phyloP scores from a whole-genome alignment of 139 green algal species.

The Nannochloris sp. region DNA sequence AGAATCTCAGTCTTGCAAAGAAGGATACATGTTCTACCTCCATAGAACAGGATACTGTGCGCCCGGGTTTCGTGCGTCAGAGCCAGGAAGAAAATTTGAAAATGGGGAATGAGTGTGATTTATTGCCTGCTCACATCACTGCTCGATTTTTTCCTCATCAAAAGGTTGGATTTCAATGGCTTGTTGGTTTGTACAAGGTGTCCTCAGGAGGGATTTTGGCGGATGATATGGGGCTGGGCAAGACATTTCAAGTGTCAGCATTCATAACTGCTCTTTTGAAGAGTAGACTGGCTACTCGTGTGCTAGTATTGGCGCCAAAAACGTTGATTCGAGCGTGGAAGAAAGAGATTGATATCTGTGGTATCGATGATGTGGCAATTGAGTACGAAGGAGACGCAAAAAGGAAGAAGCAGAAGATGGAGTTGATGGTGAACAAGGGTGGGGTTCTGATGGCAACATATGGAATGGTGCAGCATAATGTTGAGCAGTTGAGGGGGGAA shows the following conservation, averaged over 20 bases:
- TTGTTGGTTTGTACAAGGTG: constrained; percentile 46
- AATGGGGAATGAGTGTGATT: too few species aligned
- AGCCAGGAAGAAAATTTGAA: too few species aligned
- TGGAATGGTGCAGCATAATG: constrained; percentile 73
- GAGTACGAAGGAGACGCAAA: constrained; percentile 26
- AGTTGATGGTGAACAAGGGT: constrained; percentile 14
- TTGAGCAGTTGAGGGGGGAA: constrained; percentile 28
- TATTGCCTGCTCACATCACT: constrained; percentile 16
- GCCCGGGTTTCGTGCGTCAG: too few species aligned
- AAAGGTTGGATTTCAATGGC: constrained; percentile 69
- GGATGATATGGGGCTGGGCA: constrained; percentile 60
- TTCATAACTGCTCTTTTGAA: constrained; percentile 67
- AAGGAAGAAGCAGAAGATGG: constrained; percentile 21
- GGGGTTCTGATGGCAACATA: constrained; percentile 89
- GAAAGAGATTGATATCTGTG: constrained; percentile 74
- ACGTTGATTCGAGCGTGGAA: constrained; percentile 80
- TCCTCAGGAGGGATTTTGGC: constrained; percentile 61
- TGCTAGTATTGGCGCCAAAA: constrained; percentile 76
- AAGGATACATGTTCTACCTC: too few species aligned
- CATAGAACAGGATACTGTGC: too few species aligned
- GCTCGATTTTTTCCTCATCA: constrained; percentile 61
- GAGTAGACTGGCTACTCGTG: constrained; percentile 22
- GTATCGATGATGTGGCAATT: constrained; percentile 28
- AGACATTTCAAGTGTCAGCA: constrained; percentile 76
- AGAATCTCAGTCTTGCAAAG: too few species aligned